Evolutionary conservation across 164 flowering plant genomes (phyloP).

Genomic region (Vitis vinifera): DNA sequence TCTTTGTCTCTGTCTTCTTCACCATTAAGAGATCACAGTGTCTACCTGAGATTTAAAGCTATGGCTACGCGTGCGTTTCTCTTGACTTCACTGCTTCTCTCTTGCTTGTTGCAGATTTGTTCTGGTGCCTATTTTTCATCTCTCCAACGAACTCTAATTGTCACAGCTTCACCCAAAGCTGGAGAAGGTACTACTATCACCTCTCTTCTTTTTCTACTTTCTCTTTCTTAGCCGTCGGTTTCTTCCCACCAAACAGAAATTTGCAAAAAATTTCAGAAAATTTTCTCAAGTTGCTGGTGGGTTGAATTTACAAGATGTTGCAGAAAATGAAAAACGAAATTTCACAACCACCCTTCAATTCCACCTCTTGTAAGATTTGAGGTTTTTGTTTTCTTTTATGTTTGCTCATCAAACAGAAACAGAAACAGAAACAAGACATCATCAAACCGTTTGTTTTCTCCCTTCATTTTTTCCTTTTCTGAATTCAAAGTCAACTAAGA

Average conservation of each 20-base stretch:
- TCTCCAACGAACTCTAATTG: slow-evolving; percentile 20
- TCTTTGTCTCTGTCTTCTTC: neutral
- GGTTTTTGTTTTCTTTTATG: too few relatives aligned
- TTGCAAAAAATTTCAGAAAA: too few relatives aligned
- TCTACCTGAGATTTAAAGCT: neutral
- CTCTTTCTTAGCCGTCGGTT: neutral
- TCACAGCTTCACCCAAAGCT: slow-evolving; percentile 43
- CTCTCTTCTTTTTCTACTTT: slow-evolving; percentile 1
- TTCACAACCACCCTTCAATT: too few relatives aligned
- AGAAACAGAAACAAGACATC: too few relatives aligned
- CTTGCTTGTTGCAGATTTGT: slow-evolving; percentile 23
- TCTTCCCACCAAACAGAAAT: neutral
- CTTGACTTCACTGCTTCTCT: slow-evolving; percentile 33
- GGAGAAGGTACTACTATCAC: slow-evolving; percentile 40
- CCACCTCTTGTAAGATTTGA: too few relatives aligned
- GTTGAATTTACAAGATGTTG: too few relatives aligned
- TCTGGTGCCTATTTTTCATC: slow-evolving; percentile 39
- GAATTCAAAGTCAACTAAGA: too few relatives aligned
- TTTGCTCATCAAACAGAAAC: too few relatives aligned
- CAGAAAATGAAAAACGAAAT: too few relatives aligned
- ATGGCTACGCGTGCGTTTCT: slow-evolving; percentile 35
- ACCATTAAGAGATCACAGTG: neutral
- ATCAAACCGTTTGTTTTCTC: too few relatives aligned
- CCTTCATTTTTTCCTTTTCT: too few relatives aligned
- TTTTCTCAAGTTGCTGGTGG: too few relatives aligned